These are phyloP conservation scores for Phycomyces nitens DNA, from an alignment of 192 early-diverging fungal species.

Conservation along the genomic window DNA sequence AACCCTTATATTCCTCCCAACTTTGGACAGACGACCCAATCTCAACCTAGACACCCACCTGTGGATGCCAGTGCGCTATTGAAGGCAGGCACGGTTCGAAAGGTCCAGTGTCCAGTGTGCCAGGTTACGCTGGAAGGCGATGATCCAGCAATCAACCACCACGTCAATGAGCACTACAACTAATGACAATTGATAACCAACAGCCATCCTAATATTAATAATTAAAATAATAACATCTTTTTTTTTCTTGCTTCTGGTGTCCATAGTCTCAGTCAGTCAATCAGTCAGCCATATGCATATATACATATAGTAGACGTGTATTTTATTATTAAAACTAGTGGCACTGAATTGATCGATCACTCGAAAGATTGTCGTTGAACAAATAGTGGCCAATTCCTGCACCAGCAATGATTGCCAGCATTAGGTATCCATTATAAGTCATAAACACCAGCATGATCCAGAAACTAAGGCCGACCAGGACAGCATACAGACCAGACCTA, in stretches of 20 bases:
- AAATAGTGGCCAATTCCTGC: constrained; percentile 61
- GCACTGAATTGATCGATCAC: constrained; percentile 26
- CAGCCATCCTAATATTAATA: no score
- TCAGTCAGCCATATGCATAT: neutral
- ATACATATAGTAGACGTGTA: no score
- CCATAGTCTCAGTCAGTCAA: neutral
- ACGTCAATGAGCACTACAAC: constrained; percentile 31
- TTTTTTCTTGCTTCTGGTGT: no score
- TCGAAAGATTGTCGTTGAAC: constrained; percentile 32
- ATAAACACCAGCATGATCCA: constrained; percentile 81
- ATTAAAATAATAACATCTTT: no score
- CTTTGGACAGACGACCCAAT: constrained; percentile 6
- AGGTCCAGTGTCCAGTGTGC: constrained; percentile 28
- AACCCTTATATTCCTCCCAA: constrained; percentile 9
- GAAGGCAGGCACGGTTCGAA: constrained; percentile 16
- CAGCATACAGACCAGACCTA: constrained; percentile 60
- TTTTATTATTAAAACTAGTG: constrained; percentile 15
- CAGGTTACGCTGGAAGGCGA: constrained; percentile 26
- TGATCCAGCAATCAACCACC: constrained; percentile 29
- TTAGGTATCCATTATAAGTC: constrained; percentile 80
- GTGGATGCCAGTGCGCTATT: constrained; percentile 18
- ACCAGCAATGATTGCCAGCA: constrained; percentile 62
- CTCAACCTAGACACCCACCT: constrained; percentile 13
- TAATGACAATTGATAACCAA: neutral
- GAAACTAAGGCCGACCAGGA: constrained; percentile 64